phyloP scores from a whole-genome alignment of 2,329 filamentous ascomycete species.

The Fusarium algeriense region DNA sequence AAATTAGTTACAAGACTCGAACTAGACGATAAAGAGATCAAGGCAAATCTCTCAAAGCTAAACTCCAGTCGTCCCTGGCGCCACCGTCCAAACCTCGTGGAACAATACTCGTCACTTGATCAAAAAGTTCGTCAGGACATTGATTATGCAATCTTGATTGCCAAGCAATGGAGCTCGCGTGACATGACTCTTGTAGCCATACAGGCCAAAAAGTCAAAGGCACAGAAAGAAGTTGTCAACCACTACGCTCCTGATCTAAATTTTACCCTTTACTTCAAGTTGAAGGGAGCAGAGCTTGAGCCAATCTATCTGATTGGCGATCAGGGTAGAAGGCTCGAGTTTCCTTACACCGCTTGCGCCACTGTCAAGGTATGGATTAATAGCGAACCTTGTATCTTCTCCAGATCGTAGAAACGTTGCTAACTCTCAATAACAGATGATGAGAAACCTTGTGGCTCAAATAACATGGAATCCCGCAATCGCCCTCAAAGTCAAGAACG shows the following conservation, averaged over 20 bases:
- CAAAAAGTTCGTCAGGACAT: not conserved
- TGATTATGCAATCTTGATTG: not conserved
- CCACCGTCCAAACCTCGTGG: not conserved
- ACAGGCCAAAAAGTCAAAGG: not conserved
- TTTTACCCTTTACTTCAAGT: not conserved
- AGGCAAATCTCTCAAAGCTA: not conserved
- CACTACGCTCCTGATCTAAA: conserved; percentile 1
- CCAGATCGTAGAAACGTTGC: not conserved
- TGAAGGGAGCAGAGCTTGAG: not conserved
- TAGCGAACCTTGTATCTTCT: not conserved
- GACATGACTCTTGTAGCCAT: conserved; percentile 1
- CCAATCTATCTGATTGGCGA: not conserved
- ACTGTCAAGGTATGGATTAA: not conserved
- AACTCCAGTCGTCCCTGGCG: not conserved
- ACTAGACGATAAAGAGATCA: not conserved
- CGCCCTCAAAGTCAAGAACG: not conserved
- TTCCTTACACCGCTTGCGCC: not conserved
- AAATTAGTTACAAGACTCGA: not conserved
- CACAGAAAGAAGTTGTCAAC: not conserved
- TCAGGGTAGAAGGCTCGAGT: not conserved
- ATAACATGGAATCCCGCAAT: not conserved
- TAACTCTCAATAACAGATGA: not conserved
- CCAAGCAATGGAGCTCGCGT: not conserved
- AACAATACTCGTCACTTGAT: not conserved
- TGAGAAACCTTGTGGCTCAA: not conserved